These are phyloP conservation scores for Cairneyella variabilis DNA, from an alignment of 495 filamentous ascomycete species.

Conservation along the genomic window DNA sequence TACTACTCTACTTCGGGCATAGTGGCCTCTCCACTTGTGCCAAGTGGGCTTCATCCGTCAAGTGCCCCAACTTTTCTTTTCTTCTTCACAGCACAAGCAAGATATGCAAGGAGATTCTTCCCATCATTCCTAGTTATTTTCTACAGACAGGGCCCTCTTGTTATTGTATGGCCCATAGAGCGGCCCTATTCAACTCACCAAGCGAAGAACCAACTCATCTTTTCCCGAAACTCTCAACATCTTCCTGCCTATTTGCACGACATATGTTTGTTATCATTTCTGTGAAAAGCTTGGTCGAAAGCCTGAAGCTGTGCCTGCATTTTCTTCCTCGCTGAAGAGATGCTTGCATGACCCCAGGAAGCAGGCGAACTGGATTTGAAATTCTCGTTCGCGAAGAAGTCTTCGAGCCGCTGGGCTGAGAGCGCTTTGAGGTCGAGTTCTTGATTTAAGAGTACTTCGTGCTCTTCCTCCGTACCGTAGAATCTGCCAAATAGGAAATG, in stretches of 20 bases:
- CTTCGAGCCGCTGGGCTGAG: slow-evolving; percentile 2
- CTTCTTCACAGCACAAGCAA: too few relatives aligned
- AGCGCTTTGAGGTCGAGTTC: neutral
- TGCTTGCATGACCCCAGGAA: slow-evolving; percentile 6
- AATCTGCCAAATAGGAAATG: slow-evolving; percentile 1
- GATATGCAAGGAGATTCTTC: too few relatives aligned
- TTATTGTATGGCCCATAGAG: too few relatives aligned
- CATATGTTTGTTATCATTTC: neutral
- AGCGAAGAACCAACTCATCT: slow-evolving; percentile 7
- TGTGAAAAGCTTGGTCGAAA: slow-evolving; percentile 2
- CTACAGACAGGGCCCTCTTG: too few relatives aligned
- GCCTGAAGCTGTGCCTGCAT: slow-evolving; percentile 6
- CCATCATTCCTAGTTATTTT: too few relatives aligned
- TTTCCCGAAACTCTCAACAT: neutral
- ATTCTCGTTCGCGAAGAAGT: slow-evolving; percentile 8
- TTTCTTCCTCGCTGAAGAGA: slow-evolving; percentile 7
- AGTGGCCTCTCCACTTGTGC: too few relatives aligned
- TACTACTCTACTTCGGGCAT: too few relatives aligned
- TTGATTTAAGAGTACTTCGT: neutral
- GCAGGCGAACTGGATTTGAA: slow-evolving; percentile 4
- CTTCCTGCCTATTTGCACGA: neutral
- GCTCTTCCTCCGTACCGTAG: neutral
- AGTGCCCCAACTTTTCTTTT: too few relatives aligned
- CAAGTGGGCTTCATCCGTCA: too few relatives aligned
- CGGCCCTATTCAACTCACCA: too few relatives aligned